These are phyloP conservation scores for Pittosporum tobira DNA, from an alignment of 129 eudicot genomes.

Conservation along the genomic window DNA sequence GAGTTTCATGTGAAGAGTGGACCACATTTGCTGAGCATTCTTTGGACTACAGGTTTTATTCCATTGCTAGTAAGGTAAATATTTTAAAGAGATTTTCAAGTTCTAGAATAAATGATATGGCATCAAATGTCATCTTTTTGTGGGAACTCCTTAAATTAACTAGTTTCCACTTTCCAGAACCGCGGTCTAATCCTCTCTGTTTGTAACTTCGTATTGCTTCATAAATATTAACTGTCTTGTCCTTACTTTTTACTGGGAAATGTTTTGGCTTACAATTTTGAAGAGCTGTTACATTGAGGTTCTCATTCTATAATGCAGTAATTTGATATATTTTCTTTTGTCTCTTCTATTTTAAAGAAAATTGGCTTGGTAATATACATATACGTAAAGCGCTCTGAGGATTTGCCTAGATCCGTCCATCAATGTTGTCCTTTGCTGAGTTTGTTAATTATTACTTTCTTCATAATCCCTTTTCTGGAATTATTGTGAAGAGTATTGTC, in stretches of 20 bases:
- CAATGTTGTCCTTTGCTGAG: not conserved
- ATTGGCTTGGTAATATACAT: not conserved
- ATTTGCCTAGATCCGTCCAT: not conserved
- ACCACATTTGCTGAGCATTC: slow-evolving; percentile 67
- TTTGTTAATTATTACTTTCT: not conserved
- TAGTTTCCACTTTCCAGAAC: not conserved
- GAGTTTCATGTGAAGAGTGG: slow-evolving; percentile 62
- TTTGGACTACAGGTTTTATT: slow-evolving; percentile 45
- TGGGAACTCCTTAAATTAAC: slow-evolving; percentile 5
- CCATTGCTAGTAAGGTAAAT: slow-evolving; percentile 59
- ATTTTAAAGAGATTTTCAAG: not conserved
- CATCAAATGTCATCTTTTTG: slow-evolving; percentile 6
- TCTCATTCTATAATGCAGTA: not conserved
- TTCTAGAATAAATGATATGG: slow-evolving; percentile 4
- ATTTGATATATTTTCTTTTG: too few relatives aligned
- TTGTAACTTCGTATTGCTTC: not conserved
- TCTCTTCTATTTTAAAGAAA: not conserved
- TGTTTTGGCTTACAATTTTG: not conserved
- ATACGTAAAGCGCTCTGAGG: not conserved
- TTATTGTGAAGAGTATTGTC: not conserved
- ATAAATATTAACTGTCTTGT: not conserved
- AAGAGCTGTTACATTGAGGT: not conserved
- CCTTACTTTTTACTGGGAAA: not conserved
- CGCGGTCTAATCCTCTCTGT: not conserved
- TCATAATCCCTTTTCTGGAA: not conserved